A percentile compares a stretch with the other conserved stretches of the same genome.
Evolutionary conservation across 2,329 filamentous ascomycete genomes (phyloP).

Genomic region (Ciborinia camelliae): DNA sequence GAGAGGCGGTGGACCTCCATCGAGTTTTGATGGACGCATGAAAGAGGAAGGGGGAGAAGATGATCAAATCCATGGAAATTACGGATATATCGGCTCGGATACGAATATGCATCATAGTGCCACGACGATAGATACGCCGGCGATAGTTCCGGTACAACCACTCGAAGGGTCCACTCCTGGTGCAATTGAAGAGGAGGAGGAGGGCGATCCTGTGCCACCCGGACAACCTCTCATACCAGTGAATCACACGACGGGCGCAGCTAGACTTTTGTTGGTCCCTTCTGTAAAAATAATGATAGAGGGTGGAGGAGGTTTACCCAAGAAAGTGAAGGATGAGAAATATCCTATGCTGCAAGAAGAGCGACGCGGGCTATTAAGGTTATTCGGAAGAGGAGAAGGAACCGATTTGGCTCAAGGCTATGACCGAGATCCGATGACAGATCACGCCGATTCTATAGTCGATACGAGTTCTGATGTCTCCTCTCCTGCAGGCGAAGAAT

Average conservation of each 20-base stretch:
- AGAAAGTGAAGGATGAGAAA: slow-evolving; percentile 53
- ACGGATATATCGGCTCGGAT: neutral
- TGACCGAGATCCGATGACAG: slow-evolving; percentile 36
- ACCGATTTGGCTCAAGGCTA: slow-evolving; percentile 52
- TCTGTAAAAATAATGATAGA: slow-evolving; percentile 59
- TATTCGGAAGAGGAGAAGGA: slow-evolving; percentile 78
- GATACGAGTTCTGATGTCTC: slow-evolving; percentile 50
- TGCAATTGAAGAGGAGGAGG: slow-evolving; percentile 42
- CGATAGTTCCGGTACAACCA: neutral
- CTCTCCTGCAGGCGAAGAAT: slow-evolving; percentile 51
- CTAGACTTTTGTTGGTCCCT: slow-evolving; percentile 71
- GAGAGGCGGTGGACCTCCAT: neutral
- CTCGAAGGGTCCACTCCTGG: slow-evolving; percentile 12
- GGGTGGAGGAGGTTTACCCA: slow-evolving; percentile 47
- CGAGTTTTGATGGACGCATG: slow-evolving; percentile 1
- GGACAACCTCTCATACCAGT: slow-evolving; percentile 70
- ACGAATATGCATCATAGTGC: neutral
- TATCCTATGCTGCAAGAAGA: slow-evolving; percentile 78
- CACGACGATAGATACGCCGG: neutral
- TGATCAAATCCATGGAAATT: neutral
- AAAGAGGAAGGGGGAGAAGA: slow-evolving; percentile 12
- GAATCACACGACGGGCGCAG: slow-evolving; percentile 87
- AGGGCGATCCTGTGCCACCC: slow-evolving; percentile 45
- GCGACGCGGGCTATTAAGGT: slow-evolving; percentile 66
- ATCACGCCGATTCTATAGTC: slow-evolving; percentile 42